Evolutionary conservation across 768 basidiomycete genomes (phyloP).

Genomic region (Leccinum imitatum): DNA sequence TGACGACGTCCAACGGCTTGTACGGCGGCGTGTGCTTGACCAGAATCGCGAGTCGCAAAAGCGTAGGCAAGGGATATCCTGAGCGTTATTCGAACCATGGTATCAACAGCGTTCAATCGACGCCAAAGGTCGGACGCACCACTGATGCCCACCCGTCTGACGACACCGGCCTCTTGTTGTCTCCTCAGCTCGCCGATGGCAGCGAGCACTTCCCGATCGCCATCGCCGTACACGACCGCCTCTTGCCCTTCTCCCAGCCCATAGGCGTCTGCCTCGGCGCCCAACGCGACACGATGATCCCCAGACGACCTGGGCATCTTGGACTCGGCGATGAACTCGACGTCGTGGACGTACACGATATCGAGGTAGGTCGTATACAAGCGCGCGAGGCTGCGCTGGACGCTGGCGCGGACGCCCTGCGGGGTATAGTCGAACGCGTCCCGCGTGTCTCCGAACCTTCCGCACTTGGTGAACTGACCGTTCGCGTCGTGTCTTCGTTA

Average conservation of each 20-base stretch:
- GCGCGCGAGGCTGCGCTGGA: conserved; percentile 64
- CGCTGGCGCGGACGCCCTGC: conserved; percentile 58
- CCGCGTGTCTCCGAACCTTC: conserved; percentile 58
- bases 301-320: conserved; percentile 52
- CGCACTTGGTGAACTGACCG: conserved; percentile 80
- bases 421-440: conserved; percentile 75
- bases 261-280: conserved; percentile 54
- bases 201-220: conserved; percentile 69
- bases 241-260: conserved; percentile 63
- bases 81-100: conserved; percentile 47
- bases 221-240: conserved; percentile 56
- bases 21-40: conserved; percentile 65
- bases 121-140: conserved; percentile 41
- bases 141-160: conserved; percentile 76
- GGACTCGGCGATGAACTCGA: conserved; percentile 68
- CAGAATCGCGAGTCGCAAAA: conserved; percentile 80
- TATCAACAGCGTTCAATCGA: not conserved
- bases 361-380: conserved; percentile 79
- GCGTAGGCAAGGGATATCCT: conserved; percentile 81
- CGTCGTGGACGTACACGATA: conserved; percentile 79
- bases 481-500: not conserved
- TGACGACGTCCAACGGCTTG: conserved; percentile 72
- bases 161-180: conserved; percentile 69
- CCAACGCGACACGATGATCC: conserved; percentile 55
- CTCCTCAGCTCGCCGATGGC: conserved; percentile 66